phyloP scores from a whole-genome alignment of 805 yeast species.

The Candida ponderosae region DNA sequence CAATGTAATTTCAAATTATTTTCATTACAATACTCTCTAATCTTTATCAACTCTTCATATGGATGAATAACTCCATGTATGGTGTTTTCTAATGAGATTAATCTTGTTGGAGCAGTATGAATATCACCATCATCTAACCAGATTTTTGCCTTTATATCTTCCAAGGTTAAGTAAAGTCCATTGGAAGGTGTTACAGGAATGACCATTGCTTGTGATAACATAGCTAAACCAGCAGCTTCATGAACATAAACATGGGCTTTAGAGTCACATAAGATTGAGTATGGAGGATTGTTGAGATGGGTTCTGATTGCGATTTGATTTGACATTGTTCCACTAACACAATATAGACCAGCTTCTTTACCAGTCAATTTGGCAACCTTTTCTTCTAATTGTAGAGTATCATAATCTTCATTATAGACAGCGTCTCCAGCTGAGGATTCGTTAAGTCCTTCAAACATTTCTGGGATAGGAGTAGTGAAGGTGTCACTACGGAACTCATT shows the following conservation, averaged over 20 bases:
- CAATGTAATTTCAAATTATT: constrained; percentile 62
- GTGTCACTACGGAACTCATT: constrained; percentile 74
- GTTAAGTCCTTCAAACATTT: constrained; percentile 58
- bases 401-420: constrained; percentile 79
- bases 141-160: constrained; percentile 59
- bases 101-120: constrained; percentile 82
- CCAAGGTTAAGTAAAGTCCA: constrained; percentile 69
- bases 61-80: constrained; percentile 80
- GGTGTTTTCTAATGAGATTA: constrained; percentile 84
- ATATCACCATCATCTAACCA: constrained; percentile 74
- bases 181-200: constrained; percentile 73
- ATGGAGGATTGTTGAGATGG: constrained; percentile 74
- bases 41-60: constrained; percentile 63
- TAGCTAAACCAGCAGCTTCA: constrained; percentile 91
- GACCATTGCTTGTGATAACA: constrained; percentile 88
- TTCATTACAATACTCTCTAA: constrained; percentile 60
- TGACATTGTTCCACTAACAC: constrained; percentile 85
- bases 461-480: constrained; percentile 76
- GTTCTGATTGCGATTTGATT: constrained; percentile 82
- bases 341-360: constrained; percentile 72
- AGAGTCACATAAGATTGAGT: constrained; percentile 77
- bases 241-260: constrained; percentile 76
- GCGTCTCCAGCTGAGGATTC: constrained; percentile 71
- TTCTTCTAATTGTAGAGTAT: constrained; percentile 56
- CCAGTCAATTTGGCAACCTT: constrained; percentile 66